Base-by-base conservation (phyloP, 805 yeast species). In the Pichia rugopelliculosa region DNA sequence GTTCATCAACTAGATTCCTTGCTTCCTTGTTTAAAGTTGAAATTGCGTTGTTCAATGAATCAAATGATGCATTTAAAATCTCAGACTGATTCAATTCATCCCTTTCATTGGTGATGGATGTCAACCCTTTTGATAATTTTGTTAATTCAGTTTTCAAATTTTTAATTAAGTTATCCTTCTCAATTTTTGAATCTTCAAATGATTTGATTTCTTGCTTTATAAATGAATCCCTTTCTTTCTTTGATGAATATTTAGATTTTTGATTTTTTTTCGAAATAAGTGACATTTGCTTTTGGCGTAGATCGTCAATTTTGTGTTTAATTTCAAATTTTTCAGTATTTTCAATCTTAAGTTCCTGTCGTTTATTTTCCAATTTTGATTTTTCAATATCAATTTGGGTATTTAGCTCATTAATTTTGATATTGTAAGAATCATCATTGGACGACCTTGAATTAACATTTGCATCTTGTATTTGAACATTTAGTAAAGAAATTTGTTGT, bases 261-360 rank as follows among this genome's bases (percentile, higher is more conserved):
- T 89, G 77, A 38, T 85, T 87, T 56, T 81, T 85, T 58, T 88
- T 90, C 8, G 84, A 71, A 43, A 84, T 76, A 5, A 90, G 61
- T 15, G 73, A 64, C 53, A 84, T 70, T 61, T 84, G 89, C 25
- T 66, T 72, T 8, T 79, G 67, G 45, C 71, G 73, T 42, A 70
- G 56, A 4, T 60, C 55, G 46, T 75, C 74, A n/a, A 49, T 50
- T 40, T 47, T 55, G 0, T 59, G 25, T 57, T 82, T 86, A 39
- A 66, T 55, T 2, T 54, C 53, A 0, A 56, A 33, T 59, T 84
- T 87, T 39, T 65, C 56, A 1, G 55, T 52, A 40, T 63, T 69
- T 13, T 78, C 60, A 2, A 61, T 48, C 10, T 65, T 62, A 27
- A 77, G 65, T 18, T 64, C 55, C 1, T 86, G 87, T 36, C 60